Conservation (phyloP, 257 asterid genomes). For the Dorcoceras hygrometricum region DNA sequence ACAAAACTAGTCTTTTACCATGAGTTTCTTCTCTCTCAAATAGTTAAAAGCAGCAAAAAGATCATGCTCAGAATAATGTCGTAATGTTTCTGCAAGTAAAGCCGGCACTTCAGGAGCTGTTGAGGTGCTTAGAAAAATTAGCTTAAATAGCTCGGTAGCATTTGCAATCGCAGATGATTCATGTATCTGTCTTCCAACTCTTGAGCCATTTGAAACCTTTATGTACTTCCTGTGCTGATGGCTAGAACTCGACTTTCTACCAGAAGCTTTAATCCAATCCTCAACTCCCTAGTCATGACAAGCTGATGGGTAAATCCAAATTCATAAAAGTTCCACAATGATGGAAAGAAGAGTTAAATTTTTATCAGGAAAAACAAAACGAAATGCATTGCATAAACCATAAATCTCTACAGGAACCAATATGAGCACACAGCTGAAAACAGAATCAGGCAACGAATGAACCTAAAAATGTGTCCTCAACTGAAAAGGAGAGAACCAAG, state of each 20-base stretch:
- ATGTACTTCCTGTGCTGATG: slow-evolving; percentile 45
- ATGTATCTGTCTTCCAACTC: slow-evolving; percentile 43
- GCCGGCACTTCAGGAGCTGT: slow-evolving; percentile 66
- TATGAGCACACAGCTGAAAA: slow-evolving; percentile 19
- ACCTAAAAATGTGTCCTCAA: slow-evolving; percentile 5
- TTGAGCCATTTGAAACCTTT: slow-evolving; percentile 47
- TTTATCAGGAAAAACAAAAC: neutral
- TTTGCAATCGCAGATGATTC: slow-evolving; percentile 90
- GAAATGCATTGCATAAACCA: slow-evolving; percentile 12
- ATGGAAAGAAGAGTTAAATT: slow-evolving; percentile 19
- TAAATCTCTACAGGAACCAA: slow-evolving; percentile 21
- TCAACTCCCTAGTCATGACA: slow-evolving; percentile 38
- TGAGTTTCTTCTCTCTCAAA: slow-evolving; percentile 78
- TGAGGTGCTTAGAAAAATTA: slow-evolving; percentile 76
- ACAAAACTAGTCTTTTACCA: slow-evolving; percentile 45
- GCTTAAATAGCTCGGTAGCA: slow-evolving; percentile 93
- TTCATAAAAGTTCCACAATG: slow-evolving; percentile 29
- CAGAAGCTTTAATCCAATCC: slow-evolving; percentile 43
- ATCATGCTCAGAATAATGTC: slow-evolving; percentile 95
- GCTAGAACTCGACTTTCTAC: slow-evolving; percentile 48
- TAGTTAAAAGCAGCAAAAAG: slow-evolving; percentile 92
- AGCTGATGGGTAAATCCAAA: slow-evolving; percentile 27
- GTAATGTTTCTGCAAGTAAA: slow-evolving; percentile 78
- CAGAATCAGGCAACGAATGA: slow-evolving; percentile 13
- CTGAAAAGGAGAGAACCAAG: neutral